Percentiles rank a stretch among this genome's conserved stretches.
These are phyloP conservation scores for Beta macrorhiza DNA, from an alignment of 179 eudicot species.

Conservation along the genomic window DNA sequence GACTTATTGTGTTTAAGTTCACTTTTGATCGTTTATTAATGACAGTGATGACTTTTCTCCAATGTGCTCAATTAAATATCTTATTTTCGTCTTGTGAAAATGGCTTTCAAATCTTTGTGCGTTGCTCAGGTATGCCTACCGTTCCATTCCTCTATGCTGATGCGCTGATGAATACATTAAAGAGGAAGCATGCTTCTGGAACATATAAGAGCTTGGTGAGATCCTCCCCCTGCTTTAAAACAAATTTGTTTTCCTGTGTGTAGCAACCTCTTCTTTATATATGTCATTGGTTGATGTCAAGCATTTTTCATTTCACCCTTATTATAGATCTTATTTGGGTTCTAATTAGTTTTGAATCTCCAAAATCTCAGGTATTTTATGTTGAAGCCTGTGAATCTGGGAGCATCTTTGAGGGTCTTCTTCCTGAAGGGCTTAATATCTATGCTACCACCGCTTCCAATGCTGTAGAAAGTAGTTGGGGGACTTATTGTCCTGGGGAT, in stretches of 20 bases:
- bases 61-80: not conserved
- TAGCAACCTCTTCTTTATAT: not conserved
- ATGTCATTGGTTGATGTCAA: not conserved
- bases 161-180: slow-evolving; percentile 60
- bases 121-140: slow-evolving; percentile 76
- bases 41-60: not conserved
- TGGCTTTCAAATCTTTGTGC: slow-evolving; percentile 1
- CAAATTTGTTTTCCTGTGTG: not conserved
- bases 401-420: slow-evolving; percentile 88
- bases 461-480: slow-evolving; percentile 93
- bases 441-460: slow-evolving; percentile 88
- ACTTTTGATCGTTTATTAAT: not conserved
- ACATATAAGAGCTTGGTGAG: slow-evolving; percentile 77
- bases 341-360: not conserved
- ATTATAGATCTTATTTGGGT: not conserved
- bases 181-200: slow-evolving; percentile 68
- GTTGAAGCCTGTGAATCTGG: slow-evolving; percentile 98
- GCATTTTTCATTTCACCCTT: too few species aligned
- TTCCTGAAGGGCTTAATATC: slow-evolving; percentile 71
- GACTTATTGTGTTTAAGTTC: slow-evolving; percentile 1
- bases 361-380: slow-evolving; percentile 61
- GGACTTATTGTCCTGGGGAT: slow-evolving; percentile 93
- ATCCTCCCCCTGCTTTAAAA: not conserved
- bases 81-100: not conserved
- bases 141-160: slow-evolving; percentile 69